These are phyloP conservation scores for Trametes cingulata DNA, from an alignment of 768 basidiomycete genomes.

Conservation along the genomic window DNA sequence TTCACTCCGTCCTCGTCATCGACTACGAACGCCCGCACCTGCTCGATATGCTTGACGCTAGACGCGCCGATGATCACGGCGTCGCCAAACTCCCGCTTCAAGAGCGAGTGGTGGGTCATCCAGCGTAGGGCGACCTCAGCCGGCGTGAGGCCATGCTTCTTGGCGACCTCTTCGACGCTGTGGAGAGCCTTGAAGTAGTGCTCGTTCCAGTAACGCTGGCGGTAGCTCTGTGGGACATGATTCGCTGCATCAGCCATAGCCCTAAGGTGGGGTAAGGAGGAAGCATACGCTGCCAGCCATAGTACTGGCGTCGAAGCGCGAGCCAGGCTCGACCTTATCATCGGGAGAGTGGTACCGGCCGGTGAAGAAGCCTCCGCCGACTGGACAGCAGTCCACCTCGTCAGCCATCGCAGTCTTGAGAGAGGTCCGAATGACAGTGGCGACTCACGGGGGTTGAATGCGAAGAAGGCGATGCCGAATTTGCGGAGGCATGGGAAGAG, in stretches of 20 bases:
- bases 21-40: constrained; percentile 30
- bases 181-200: constrained; percentile 53
- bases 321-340: constrained; percentile 48
- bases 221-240: constrained; percentile 21
- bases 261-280: background rate
- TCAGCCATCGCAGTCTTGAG: background rate
- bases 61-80: constrained; percentile 65
- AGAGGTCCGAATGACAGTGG: too few species aligned
- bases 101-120: constrained; percentile 48
- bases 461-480: constrained; percentile 43
- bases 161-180: constrained; percentile 42
- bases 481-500: constrained; percentile 45
- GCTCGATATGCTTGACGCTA: constrained; percentile 55
- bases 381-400: constrained; percentile 20
- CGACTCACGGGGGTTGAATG: constrained; percentile 40
- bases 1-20: background rate
- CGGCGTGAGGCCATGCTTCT: constrained; percentile 39
- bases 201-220: constrained; percentile 50
- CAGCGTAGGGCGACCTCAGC: constrained; percentile 47
- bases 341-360: constrained; percentile 38
- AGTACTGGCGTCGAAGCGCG: constrained; percentile 54
- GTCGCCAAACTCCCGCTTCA: constrained; percentile 49
- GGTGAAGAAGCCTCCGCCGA: constrained; percentile 44
- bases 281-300: constrained; percentile 43
- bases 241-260: too few species aligned